A percentile compares a stretch with the other conserved stretches of the same genome.
Evolutionary conservation across 306 rosid genomes (phyloP).

Genomic region (Pterocarpus macrocarpus): DNA sequence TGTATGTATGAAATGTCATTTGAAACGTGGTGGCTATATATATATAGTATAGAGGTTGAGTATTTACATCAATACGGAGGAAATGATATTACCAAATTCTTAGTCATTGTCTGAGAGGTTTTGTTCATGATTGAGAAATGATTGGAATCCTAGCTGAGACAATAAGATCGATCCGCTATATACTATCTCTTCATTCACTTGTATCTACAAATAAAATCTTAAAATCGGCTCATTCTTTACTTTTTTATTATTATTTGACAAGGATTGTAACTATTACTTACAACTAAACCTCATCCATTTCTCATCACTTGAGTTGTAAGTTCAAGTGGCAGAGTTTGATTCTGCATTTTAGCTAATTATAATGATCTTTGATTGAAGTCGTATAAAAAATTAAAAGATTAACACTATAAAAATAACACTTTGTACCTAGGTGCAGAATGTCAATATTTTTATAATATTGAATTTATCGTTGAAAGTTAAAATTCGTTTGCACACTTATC

Average conservation of each 20-base stretch:
- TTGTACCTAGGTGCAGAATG: no score
- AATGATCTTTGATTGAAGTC: no score
- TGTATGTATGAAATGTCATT: background rate
- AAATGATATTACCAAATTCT: background rate
- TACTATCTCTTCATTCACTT: background rate
- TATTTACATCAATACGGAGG: slow-evolving; percentile 30
- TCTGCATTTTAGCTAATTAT: background rate
- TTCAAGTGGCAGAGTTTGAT: background rate
- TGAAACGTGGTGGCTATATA: slow-evolving; percentile 6
- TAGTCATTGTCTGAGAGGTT: slow-evolving; percentile 10
- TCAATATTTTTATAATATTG: no score
- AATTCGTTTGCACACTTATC: no score
- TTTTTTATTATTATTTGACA: background rate
- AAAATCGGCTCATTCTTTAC: background rate
- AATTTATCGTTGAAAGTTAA: no score
- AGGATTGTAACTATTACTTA: background rate
- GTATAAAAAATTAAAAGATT: no score
- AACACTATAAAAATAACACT: no score
- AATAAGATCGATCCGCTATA: background rate
- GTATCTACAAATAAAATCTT: background rate
- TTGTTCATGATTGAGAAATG: background rate
- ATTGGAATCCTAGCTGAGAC: background rate
- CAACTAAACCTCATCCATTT: background rate
- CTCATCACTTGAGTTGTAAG: background rate
- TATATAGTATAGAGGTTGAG: background rate